A percentile compares a stretch with the other conserved stretches of the same genome.
Conservation (phyloP, 2,329 filamentous ascomycete genomes). For the Ceratocystis lukuohia region DNA sequence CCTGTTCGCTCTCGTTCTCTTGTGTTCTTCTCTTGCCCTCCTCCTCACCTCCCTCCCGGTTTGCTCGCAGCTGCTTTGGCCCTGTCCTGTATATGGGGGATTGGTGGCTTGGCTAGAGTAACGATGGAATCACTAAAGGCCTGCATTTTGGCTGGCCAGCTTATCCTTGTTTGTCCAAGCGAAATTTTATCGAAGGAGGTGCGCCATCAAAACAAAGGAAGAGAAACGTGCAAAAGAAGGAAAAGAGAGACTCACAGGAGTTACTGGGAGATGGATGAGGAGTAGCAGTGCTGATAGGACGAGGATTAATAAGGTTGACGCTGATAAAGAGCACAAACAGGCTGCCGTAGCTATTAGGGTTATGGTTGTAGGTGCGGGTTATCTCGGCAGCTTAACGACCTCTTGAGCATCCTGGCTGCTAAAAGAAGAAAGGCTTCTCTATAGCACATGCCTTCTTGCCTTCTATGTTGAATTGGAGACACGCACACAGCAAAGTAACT, state of each 20-base stretch:
- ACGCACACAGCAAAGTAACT: neutral
- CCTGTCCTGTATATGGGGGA: neutral
- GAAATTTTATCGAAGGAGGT: constrained; percentile 11
- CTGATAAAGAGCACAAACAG: neutral
- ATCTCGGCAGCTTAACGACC: neutral
- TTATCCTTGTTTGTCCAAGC: constrained; percentile 8
- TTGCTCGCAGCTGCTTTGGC: neutral
- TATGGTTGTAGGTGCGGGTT: neutral
- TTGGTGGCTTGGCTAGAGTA: neutral
- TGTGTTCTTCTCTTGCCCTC: no score
- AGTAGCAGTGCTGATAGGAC: neutral
- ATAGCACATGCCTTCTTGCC: neutral
- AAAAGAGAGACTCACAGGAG: neutral
- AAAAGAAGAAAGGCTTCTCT: neutral
- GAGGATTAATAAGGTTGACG: constrained; percentile 6
- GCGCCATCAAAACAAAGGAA: neutral
- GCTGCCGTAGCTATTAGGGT: neutral
- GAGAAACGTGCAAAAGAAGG: neutral
- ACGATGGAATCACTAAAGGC: neutral
- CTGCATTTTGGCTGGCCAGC: neutral
- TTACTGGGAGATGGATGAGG: no score
- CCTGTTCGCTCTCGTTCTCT: neutral
- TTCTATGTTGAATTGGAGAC: neutral
- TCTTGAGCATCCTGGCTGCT: neutral
- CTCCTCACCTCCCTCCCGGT: neutral